Evolutionary conservation across 257 asterid genomes (phyloP).

Genomic region (Euphrasia confusa): DNA sequence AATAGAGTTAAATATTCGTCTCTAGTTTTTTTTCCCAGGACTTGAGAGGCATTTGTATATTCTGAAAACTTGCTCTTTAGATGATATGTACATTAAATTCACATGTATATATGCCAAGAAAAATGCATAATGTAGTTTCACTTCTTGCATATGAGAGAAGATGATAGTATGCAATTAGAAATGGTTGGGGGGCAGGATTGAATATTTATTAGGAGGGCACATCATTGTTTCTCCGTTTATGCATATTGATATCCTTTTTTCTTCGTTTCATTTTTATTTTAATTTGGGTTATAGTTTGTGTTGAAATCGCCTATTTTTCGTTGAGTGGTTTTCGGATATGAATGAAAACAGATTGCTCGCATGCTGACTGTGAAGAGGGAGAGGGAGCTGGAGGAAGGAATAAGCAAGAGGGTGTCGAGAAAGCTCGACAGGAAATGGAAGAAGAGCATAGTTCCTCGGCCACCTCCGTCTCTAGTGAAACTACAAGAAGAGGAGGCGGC

Average conservation of each 20-base stretch:
- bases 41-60: not conserved
- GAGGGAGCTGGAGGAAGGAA: constrained; percentile 89
- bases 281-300: not conserved
- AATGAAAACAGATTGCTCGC: constrained; percentile 53
- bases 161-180: not conserved
- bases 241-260: not conserved
- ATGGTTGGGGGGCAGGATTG: too few species aligned
- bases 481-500: constrained; percentile 88
- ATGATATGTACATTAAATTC: not conserved
- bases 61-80: not conserved
- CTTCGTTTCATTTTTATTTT: not conserved
- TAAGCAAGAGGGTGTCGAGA: constrained; percentile 79
- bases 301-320: not conserved
- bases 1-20: not conserved
- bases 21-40: not conserved
- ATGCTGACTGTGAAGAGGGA: constrained; percentile 93
- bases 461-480: constrained; percentile 83
- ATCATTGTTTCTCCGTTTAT: too few species aligned
- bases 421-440: constrained; percentile 85
- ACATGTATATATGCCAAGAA: not conserved
- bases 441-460: constrained; percentile 88
- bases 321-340: not conserved
- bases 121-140: not conserved
- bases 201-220: too few species aligned
- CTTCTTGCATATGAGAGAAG: not conserved